phyloP scores from a whole-genome alignment of 1,284 basidiomycete genomes.

The Rhodotorula glutinis region DNA sequence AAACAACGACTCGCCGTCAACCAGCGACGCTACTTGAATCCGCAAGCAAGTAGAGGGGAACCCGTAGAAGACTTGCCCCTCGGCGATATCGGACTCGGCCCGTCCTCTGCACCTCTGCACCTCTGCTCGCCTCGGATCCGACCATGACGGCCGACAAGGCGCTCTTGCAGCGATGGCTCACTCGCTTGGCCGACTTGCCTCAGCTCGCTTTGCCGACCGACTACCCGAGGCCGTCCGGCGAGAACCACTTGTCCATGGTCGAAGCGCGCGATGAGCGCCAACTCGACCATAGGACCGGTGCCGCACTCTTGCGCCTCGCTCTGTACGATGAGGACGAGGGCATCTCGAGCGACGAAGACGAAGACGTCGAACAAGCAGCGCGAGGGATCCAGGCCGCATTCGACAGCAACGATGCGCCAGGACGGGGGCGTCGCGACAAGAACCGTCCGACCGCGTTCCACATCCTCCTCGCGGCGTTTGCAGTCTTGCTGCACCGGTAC shows the following conservation, averaged over 20 bases:
- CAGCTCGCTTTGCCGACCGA: constrained; percentile 93
- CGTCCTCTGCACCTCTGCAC: too few species aligned
- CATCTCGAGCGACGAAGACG: constrained; percentile 41
- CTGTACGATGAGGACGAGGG: constrained; percentile 63
- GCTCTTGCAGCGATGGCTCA: constrained; percentile 46
- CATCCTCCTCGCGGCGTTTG: constrained; percentile 84
- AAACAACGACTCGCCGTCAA: too few species aligned
- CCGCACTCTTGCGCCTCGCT: constrained; percentile 62
- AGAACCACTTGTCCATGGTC: constrained; percentile 38
- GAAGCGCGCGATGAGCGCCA: constrained; percentile 39
- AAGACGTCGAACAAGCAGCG: constrained; percentile 42
- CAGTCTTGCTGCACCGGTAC: constrained; percentile 86
- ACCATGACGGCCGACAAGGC: neutral
- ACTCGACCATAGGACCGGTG: constrained; percentile 49
- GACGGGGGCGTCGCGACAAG: constrained; percentile 1
- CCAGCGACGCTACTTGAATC: too few species aligned
- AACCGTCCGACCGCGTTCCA: constrained; percentile 76
- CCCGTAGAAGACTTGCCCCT: too few species aligned
- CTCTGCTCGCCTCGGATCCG: neutral
- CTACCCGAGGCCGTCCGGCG: constrained; percentile 73
- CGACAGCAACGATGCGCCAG: neutral
- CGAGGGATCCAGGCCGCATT: constrained; percentile 37
- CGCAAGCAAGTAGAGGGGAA: too few species aligned
- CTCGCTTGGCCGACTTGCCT: constrained; percentile 62
- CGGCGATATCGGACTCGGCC: neutral